A percentile compares a stretch with the other conserved stretches of the same genome.
Conservation (phyloP, 2,329 filamentous ascomycete species). For the Ophiostoma novo-ulmi region DNA sequence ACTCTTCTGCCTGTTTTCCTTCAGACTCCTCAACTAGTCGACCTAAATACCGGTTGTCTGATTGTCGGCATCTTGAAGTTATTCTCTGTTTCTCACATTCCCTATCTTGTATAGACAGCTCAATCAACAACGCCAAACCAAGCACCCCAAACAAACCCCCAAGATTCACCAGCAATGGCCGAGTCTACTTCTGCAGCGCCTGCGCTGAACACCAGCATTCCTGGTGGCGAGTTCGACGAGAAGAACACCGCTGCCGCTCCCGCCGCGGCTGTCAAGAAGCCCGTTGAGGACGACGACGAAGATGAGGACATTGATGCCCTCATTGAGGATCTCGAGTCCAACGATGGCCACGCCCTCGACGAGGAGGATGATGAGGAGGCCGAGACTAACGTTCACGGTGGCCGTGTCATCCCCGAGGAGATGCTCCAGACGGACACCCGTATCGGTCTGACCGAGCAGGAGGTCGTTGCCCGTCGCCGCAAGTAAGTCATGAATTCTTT, state of each 20-base stretch:
- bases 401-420: constrained; percentile 58
- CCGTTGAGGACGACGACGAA: constrained; percentile 58
- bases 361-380: constrained; percentile 57
- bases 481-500: constrained; percentile 43
- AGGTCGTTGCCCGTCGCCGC: constrained; percentile 59
- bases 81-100: constrained; percentile 23
- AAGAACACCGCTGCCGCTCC: constrained; percentile 39
- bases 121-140: constrained; percentile 24
- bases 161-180: constrained; percentile 42
- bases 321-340: constrained; percentile 80
- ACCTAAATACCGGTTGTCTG: constrained; percentile 8
- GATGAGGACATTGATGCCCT: constrained; percentile 81
- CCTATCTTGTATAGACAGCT: constrained; percentile 24
- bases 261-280: constrained; percentile 33
- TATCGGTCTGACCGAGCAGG: constrained; percentile 62
- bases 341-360: constrained; percentile 64
- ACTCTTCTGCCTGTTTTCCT: constrained; percentile 20
- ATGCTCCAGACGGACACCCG: constrained; percentile 70
- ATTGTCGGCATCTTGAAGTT: constrained; percentile 15
- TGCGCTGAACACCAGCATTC: constrained; percentile 59
- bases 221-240: constrained; percentile 61
- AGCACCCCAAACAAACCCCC: constrained; percentile 25
- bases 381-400: constrained; percentile 44
- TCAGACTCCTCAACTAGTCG: constrained; percentile 10
- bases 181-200: constrained; percentile 50